These are phyloP conservation scores for Xerocomus spinulosus DNA, from an alignment of 768 basidiomycete species.

Conservation along the genomic window DNA sequence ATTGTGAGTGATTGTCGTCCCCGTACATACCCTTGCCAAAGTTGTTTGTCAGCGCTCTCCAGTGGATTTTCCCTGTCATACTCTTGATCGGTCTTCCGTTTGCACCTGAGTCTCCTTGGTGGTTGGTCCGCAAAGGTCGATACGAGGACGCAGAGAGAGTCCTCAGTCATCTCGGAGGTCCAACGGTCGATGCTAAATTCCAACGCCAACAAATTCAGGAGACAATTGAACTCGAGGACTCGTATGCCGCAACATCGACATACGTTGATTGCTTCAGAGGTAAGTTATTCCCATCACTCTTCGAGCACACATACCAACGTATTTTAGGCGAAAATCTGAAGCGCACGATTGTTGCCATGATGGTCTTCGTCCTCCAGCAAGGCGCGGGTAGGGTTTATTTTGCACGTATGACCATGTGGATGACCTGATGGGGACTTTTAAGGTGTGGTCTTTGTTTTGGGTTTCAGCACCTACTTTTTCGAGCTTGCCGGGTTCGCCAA, in stretches of 20 bases:
- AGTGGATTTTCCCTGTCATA: conserved; percentile 32
- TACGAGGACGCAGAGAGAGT: conserved; percentile 21
- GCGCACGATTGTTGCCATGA: conserved; percentile 27
- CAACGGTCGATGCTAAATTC: conserved; percentile 20
- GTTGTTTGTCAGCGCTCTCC: conserved; percentile 20
- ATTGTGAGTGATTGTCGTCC: conserved; percentile 15
- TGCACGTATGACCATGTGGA: neutral
- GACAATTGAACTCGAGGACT: conserved; percentile 30
- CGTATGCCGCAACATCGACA: conserved; percentile 21
- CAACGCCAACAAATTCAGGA: conserved; percentile 25
- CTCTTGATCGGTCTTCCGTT: conserved; percentile 29
- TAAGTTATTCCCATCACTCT: neutral
- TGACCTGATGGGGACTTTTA: neutral
- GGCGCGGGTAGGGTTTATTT: conserved; percentile 12
- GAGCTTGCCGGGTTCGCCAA: conserved; percentile 32
- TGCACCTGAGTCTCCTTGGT: conserved; percentile 33
- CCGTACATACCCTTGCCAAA: neutral
- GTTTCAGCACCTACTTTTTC: conserved; percentile 33
- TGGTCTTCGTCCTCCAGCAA: conserved; percentile 30
- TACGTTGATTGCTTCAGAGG: conserved; percentile 33
- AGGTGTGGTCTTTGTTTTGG: conserved; percentile 27
- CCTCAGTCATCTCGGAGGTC: conserved; percentile 18
- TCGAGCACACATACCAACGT: neutral
- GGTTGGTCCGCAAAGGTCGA: conserved; percentile 31
- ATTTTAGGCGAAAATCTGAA: conserved; percentile 20